These are phyloP conservation scores for Phytopythium boreale DNA, from an alignment of 352 stramenopile genomes.

Conservation along the genomic window DNA sequence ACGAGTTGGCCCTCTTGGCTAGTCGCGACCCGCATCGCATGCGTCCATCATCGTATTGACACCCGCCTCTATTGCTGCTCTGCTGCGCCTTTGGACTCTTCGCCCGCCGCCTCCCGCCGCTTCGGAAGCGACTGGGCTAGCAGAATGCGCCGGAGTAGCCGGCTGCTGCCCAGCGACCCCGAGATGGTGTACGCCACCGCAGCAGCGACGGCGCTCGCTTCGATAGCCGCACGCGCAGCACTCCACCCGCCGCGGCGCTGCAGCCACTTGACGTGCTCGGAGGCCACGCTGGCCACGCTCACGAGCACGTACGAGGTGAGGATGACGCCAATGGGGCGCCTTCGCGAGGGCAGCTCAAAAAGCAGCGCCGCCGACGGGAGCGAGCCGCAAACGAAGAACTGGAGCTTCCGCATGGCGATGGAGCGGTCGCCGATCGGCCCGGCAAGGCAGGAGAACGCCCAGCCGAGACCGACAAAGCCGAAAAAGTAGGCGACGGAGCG, in stretches of 20 bases:
- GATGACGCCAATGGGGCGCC: constrained; percentile 53
- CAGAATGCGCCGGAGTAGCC: constrained; percentile 24
- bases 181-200: constrained; percentile 43
- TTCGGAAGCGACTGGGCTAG: constrained; percentile 14
- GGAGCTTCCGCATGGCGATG: constrained; percentile 41
- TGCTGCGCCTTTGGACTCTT: not conserved
- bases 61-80: not conserved
- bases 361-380: constrained; percentile 46
- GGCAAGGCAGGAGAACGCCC: constrained; percentile 41
- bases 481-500: constrained; percentile 55
- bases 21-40: too few species aligned
- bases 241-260: constrained; percentile 21
- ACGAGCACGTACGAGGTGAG: constrained; percentile 59
- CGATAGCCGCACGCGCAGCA: constrained; percentile 25
- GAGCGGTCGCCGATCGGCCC: constrained; percentile 37
- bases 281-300: constrained; percentile 42
- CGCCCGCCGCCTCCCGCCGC: not conserved
- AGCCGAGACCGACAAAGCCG: constrained; percentile 48
- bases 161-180: constrained; percentile 23
- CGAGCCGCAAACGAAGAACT: constrained; percentile 48
- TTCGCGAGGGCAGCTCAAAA: constrained; percentile 43
- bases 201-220: constrained; percentile 30
- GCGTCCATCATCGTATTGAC: not conserved
- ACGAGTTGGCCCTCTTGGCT: too few species aligned
- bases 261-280: constrained; percentile 31